A percentile compares a stretch with the other conserved stretches of the same genome.
These are phyloP conservation scores for Penicillium occitanis DNA, from an alignment of 2,329 filamentous ascomycete species.

Conservation along the genomic window DNA sequence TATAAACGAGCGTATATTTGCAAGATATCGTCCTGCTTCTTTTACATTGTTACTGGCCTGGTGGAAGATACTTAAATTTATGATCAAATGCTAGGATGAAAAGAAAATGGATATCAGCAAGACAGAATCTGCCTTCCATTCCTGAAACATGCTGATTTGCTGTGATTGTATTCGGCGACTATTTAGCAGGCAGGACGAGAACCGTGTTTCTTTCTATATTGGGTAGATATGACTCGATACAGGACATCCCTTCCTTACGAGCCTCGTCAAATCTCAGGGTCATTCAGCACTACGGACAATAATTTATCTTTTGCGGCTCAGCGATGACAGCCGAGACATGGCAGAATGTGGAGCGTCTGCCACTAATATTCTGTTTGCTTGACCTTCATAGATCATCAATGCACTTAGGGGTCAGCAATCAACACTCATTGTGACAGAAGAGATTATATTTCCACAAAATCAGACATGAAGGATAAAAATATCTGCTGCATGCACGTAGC, in stretches of 20 bases:
- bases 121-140: conserved; percentile 4
- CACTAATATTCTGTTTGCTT: not conserved
- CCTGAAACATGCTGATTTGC: conserved; percentile 5
- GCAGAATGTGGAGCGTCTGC: not conserved
- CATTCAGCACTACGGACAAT: conserved; percentile 1
- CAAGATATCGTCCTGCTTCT: not conserved
- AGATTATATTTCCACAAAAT: not conserved
- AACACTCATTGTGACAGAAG: not conserved
- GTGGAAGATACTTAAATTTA: not conserved
- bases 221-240: conserved; percentile 5
- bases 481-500: conserved; percentile 2
- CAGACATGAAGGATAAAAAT: conserved; percentile 2
- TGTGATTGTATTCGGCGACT: conserved; percentile 4
- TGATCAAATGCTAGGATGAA: not conserved
- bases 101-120: not conserved
- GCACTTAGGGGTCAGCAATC: not conserved
- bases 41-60: conserved; percentile 1
- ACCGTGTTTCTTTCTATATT: not conserved
- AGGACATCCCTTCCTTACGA: not conserved
- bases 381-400: not conserved
- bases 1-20: conserved; percentile 6
- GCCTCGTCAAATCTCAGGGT: not conserved
- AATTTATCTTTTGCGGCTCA: not conserved
- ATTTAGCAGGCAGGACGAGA: conserved; percentile 8
- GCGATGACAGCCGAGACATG: conserved; percentile 5